Evolutionary conservation across 768 basidiomycete species (phyloP), one percentile per base, ranked within the genome.

Genomic region (Zangia roseola): DNA sequence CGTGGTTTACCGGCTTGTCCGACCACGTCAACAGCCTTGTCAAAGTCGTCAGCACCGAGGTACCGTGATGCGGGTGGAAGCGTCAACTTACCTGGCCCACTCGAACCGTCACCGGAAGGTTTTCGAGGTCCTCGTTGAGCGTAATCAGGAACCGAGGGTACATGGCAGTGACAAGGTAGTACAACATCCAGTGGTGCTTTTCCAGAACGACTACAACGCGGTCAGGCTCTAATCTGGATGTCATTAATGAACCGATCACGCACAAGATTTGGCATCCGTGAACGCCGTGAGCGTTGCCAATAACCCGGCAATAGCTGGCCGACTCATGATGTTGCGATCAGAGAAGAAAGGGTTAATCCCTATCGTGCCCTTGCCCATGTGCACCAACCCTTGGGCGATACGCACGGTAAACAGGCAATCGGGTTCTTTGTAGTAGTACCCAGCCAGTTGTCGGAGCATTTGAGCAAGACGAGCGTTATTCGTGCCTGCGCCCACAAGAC

Each of bases 351-450:
- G 95, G 67, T 95, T 97, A 58, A 99, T 74, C 10, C 91, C 90
- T 64, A 99, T 91, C 13, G 94, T 97, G 30, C 97, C 97, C 71
- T 99, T 99, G 68, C 97, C 97, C 94, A 98, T 94, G 68, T 97
- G 93, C n/a, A 97, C 88, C 59, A 98, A 71, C 17, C 97, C 97
- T 70, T 97, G 89, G 3, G 95, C 91, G 50, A 99, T 83, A 46
- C 97, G 85, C 17, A 97, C 94, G 78, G 91, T 89, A 69, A 99
- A 98, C 59, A 97, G 69, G 64, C 92, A 95, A 62, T 99, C 94
- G 1, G 94, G 84, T 69, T 99, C 97, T 67, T 97, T 97, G 71
- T 89, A 80, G 70, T 99, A 99, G 74, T 98, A 99, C n/a, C 91
- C 91, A 10, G 95, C 94, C 5, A 99, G 79, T 64, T 94, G 93